Evolutionary conservation across 2,329 filamentous ascomycete genomes (phyloP).

Genomic region (Clonostachys sp.): DNA sequence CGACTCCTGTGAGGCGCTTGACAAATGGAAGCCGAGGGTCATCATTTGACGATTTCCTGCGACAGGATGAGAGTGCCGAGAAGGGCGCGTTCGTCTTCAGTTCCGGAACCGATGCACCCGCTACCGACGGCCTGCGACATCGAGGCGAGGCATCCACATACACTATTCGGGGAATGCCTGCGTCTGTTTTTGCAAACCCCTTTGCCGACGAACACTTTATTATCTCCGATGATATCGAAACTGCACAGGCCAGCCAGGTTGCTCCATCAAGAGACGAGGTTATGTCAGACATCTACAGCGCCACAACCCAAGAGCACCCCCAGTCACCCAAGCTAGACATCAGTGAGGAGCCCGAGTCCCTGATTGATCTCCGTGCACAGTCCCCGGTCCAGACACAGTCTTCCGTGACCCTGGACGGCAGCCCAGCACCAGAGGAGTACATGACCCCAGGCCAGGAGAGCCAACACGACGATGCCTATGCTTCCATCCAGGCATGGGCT

Average conservation of each 20-base stretch:
- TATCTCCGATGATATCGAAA: slow-evolving; percentile 36
- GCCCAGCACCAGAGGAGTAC: slow-evolving; percentile 37
- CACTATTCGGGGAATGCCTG: slow-evolving; percentile 34
- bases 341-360: slow-evolving; percentile 13
- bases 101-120: slow-evolving; percentile 41
- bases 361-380: slow-evolving; percentile 16
- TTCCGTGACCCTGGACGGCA: slow-evolving; percentile 26
- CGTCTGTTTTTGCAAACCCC: slow-evolving; percentile 50
- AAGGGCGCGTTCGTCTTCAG: slow-evolving; percentile 54
- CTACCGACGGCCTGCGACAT: slow-evolving; percentile 37
- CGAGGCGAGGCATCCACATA: background rate
- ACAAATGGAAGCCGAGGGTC: slow-evolving; percentile 20
- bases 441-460: slow-evolving; percentile 47
- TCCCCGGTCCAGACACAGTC: slow-evolving; percentile 7
- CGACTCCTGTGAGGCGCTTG: background rate
- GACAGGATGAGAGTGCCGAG: slow-evolving; percentile 43
- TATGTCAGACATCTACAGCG: slow-evolving; percentile 52
- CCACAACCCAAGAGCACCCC: slow-evolving; percentile 38
- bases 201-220: slow-evolving; percentile 55
- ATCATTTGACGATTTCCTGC: slow-evolving; percentile 57
- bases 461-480: slow-evolving; percentile 39
- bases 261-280: slow-evolving; percentile 40
- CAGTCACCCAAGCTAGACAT: slow-evolving; percentile 14
- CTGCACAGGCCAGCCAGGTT: slow-evolving; percentile 32
- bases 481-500: slow-evolving; percentile 63